Percentiles rank a stretch among this genome's conserved stretches.
phyloP scores from a whole-genome alignment of 2,329 filamentous ascomycete species.

The Fusarium miscanthi region DNA sequence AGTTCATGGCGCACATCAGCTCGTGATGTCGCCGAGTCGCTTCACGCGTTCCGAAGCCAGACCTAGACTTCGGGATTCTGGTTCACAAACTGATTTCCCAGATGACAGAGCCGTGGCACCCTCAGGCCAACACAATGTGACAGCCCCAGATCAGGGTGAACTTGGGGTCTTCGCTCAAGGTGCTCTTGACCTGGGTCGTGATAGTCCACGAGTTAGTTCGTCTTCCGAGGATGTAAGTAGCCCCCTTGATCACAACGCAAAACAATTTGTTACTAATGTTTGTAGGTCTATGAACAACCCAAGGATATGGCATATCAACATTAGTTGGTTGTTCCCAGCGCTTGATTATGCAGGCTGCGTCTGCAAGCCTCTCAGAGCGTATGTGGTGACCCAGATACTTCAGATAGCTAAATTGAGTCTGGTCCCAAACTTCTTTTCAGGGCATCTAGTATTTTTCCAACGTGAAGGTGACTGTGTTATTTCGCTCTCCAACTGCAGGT shows the following conservation, averaged over 20 bases:
- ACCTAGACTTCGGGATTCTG: background rate
- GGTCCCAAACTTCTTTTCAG: too few relatives aligned
- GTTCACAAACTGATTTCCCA: background rate
- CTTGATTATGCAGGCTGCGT: too few relatives aligned
- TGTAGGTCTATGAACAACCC: background rate
- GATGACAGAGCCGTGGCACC: too few relatives aligned
- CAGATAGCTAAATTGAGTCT: background rate
- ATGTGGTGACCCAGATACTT: background rate
- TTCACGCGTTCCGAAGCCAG: background rate
- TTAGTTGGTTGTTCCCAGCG: too few relatives aligned
- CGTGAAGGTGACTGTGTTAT: too few relatives aligned
- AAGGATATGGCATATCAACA: too few relatives aligned
- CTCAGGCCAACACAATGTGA: fast-evolving
- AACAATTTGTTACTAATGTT: background rate
- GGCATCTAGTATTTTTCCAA: too few relatives aligned
- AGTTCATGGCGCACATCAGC: fast-evolving
- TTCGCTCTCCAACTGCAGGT: too few relatives aligned
- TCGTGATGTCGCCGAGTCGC: background rate
- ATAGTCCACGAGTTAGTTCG: fast-evolving
- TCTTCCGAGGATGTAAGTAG: background rate
- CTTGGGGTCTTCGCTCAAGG: background rate
- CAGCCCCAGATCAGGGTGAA: too few relatives aligned
- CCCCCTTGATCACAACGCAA: fast-evolving
- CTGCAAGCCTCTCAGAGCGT: background rate
- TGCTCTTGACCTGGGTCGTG: fast-evolving